Conservation (phyloP, 768 basidiomycete species). For the Pleurotus platypus region DNA sequence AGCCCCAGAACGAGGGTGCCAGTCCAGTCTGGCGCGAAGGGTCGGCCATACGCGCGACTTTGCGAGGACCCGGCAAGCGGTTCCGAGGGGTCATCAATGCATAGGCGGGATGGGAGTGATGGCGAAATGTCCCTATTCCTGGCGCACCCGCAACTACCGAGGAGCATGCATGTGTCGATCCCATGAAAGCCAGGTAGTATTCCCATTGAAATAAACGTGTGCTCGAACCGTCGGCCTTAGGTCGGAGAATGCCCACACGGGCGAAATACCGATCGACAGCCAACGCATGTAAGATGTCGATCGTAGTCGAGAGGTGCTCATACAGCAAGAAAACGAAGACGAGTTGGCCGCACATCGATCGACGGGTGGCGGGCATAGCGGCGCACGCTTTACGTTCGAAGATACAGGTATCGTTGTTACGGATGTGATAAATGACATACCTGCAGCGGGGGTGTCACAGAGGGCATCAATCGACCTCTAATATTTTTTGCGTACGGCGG, state of each 20-base stretch:
- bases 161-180: neutral
- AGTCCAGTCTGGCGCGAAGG: constrained; percentile 4
- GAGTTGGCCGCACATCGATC: neutral
- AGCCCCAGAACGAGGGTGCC: neutral
- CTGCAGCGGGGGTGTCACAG: neutral
- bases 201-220: neutral
- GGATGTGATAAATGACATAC: neutral
- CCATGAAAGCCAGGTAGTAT: constrained; percentile 3
- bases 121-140: too few relatives aligned
- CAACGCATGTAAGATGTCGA: neutral
- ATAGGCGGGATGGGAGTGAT: too few relatives aligned
- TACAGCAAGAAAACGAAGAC: neutral
- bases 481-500: neutral
- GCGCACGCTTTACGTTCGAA: neutral
- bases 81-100: neutral
- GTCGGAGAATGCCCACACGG: neutral
- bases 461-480: neutral
- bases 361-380: neutral
- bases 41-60: neutral
- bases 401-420: neutral
- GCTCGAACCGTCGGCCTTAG: neutral
- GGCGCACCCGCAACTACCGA: neutral
- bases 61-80: too few relatives aligned
- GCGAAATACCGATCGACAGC: neutral
- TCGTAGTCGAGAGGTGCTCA: neutral